Evolutionary conservation across 108 stramenopile genomes (phyloP), one percentile per base, ranked within the genome.

Genomic region (Stephanodiscus minutulus): DNA sequence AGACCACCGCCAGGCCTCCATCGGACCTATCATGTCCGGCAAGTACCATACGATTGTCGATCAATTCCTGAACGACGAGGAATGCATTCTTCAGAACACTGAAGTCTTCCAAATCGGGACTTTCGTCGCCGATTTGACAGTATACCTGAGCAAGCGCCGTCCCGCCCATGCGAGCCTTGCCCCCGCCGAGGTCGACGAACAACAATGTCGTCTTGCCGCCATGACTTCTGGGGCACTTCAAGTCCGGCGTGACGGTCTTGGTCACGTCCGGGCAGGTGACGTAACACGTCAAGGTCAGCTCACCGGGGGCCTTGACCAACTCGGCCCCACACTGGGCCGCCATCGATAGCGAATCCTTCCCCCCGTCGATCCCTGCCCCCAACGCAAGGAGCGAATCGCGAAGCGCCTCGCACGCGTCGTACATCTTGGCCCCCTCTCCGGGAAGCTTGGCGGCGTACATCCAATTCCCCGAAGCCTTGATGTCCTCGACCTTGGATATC

Each of bases 291-390:
- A 99, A 74, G 24, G 96, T 94, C 41, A 99, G 79, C 74, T 98
- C 96, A 31, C 99, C 99, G 21, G 99, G 99, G 35, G 97, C 93
- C 84, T 98, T 98, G 58, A 98, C 97, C 20, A 96, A 78, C 76
- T 98, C 98, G 6, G 89, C 90, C 43, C 94, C 96, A 73, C 91
- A 95, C 73, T 86, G 77, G 35, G 98, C 99, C 18, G 99, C 99
- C 99, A 99, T 99, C 64, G 96, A 97, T 36, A 99, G 90, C 8
- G 98, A 98, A 76, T 99, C 99, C 76, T 99, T 99, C 15, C 99
- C 99, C 36, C 99, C 99, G 76, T 99, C 99, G 72, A 99, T 97
- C 50, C 96, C 94, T 29, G 91, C 87, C 28, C 96, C 97, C 48
- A 98, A 81, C 54, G 80, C 86, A 7, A 97, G 75, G 58, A 99